Percentiles rank a stretch among this genome's conserved stretches.
Evolutionary conservation across 805 yeast genomes (phyloP).

Genomic region (Wickerhamiella siamensis): DNA sequence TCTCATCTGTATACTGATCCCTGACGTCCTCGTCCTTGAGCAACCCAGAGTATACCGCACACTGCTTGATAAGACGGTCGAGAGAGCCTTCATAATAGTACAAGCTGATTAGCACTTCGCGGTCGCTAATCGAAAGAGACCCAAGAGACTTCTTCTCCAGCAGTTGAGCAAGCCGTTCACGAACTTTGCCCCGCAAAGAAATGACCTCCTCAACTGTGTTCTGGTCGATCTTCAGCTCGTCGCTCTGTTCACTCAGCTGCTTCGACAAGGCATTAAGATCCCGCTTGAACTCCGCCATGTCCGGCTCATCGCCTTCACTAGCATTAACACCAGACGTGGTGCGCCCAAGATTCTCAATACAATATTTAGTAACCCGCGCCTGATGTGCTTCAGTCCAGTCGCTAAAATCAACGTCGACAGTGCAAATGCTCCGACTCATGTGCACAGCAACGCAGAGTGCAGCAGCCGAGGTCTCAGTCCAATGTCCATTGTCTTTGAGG

Average conservation of each 20-base stretch:
- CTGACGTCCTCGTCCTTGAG: neutral
- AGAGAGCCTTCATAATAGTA: constrained; percentile 15
- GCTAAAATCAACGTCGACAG: constrained; percentile 53
- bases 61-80: constrained; percentile 14
- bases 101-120: constrained; percentile 15
- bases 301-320: constrained; percentile 3
- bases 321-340: constrained; percentile 19
- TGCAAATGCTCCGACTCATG: constrained; percentile 46
- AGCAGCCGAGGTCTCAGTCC: constrained; percentile 47
- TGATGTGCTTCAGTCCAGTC: constrained; percentile 46
- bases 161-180: constrained; percentile 13
- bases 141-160: constrained; percentile 10
- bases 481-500: constrained; percentile 42
- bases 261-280: constrained; percentile 11
- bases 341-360: constrained; percentile 58
- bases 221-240: neutral
- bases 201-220: constrained; percentile 11
- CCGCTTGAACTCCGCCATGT: constrained; percentile 9
- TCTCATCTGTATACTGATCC: constrained; percentile 8
- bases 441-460: constrained; percentile 59
- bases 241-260: constrained; percentile 5
- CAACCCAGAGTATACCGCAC: neutral
- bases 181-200: constrained; percentile 11
- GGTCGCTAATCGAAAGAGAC: constrained; percentile 15
- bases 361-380: constrained; percentile 60